A percentile compares a stretch with the other conserved stretches of the same genome.
phyloP scores from a whole-genome alignment of 768 basidiomycete species.

The Clavulina sp. region DNA sequence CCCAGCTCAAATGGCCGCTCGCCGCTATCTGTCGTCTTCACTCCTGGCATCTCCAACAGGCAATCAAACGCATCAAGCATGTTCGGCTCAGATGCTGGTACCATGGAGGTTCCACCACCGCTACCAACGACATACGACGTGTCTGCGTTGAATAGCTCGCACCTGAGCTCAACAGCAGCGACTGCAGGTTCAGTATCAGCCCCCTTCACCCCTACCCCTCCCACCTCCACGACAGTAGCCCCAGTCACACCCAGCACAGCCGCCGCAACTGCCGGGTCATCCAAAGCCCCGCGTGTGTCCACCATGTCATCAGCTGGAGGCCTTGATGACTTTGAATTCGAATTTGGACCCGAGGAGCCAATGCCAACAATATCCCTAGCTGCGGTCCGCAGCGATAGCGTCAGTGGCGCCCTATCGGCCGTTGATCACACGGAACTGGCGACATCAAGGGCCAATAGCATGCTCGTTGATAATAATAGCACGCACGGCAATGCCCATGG shows the following conservation, averaged over 20 bases:
- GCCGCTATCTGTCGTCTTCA: conserved; percentile 4
- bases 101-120: conserved; percentile 7
- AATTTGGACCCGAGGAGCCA: conserved; percentile 4
- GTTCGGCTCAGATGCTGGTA: background rate
- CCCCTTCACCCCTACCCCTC: conserved; percentile 1
- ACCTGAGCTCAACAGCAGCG: conserved; percentile 9
- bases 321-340: conserved; percentile 10
- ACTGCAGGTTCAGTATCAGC: background rate
- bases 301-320: conserved; percentile 7
- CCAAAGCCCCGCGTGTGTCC: conserved; percentile 1
- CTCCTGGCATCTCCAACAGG: conserved; percentile 8
- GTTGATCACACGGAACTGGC: conserved; percentile 61
- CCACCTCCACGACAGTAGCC: conserved; percentile 22
- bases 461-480: conserved; percentile 22
- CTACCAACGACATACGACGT: background rate
- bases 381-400: background rate
- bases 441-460: conserved; percentile 41
- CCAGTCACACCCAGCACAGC: background rate
- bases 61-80: background rate
- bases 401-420: conserved; percentile 31
- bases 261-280: background rate
- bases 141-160: conserved; percentile 5
- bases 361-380: background rate
- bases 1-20: conserved; percentile 44
- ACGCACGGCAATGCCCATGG: conserved; percentile 25